Base-by-base conservation (phyloP, 345 rosid genomes). In the Eucalyptus paniculata region DNA sequence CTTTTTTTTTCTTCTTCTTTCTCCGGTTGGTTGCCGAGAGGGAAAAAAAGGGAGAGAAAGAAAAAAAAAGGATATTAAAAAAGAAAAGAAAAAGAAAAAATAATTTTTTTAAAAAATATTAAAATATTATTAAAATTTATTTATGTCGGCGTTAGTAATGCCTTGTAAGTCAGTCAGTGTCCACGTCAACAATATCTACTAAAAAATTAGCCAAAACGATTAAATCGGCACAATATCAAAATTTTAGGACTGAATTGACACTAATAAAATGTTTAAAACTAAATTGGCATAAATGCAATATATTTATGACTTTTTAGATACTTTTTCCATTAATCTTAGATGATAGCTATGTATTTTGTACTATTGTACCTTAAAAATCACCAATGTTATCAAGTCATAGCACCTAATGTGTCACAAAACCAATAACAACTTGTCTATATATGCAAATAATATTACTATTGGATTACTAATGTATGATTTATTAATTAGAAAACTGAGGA, bases 71-170 rank as follows among this genome's bases (percentile, higher is more conserved):
- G 24, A 53, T 34, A 34, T 34, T 34, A 18, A 53, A 53, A 53
- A 1, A 3, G 7, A 3, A 17, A 51, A 8, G 3, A 7, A 19
- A 53, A 3, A 1, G 0, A 53, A 8, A 50, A 5, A 2, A 1
- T 4, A 13, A 4, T 4, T 13, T 3, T 53, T 1, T 8, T 1
- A 2, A 19, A 8, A 53, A 18, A 0, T 53, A 1, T 53, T 3
- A 53, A 53, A 53, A 21, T 7, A 21, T 4, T 53, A 53, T 53
- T 8, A 21, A 53, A 53, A 53, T 0, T 21, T 53, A 21, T 19
- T 53, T 53, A 53, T 0, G 4, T 53, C 1, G 0, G 1, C 0
- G 0, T 53, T 2, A 9, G 0, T 21, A 53, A 9, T 21, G 11
- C 11, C 58, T 53, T 53, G 1, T 53, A 53, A 53, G 58, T 53